Evolutionary conservation across 306 rosid genomes (phyloP), one percentile per base, ranked within the genome.

Genomic region (Quercus engelmannii): DNA sequence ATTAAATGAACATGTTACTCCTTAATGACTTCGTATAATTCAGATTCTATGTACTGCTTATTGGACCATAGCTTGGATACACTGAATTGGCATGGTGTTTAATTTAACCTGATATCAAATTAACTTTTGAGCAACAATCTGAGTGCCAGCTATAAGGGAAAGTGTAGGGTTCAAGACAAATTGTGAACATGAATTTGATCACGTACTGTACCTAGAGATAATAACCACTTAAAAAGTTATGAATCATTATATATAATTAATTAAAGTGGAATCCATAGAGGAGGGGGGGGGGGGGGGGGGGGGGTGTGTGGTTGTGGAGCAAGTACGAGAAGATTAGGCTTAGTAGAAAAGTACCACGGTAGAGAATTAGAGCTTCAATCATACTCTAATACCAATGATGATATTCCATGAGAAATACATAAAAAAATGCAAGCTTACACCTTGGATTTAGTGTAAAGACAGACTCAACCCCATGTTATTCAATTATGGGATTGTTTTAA

Each of bases 391-490:
- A 79, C 80, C 64, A 81, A 74, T 55, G 76, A 84, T 84, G 84
- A 83, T 74, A 69, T 76, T 20, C 35, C 23, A 80, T 84, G 69
- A 83, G 59, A 71, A 67, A 79, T 28, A 51, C 9, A 15, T 64
- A 64, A 15, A 89, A 21, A 74, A 81, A 81, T 41, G 26, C 8
- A 83, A 74, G 74, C 56, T 89, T 82, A 84, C 89, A 81, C 90
- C 83, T 91, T 85, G 96, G 92, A 88, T 79, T 88, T 78, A 86
- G 89, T 63, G 90, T 84, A 81, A 79, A 81, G 92, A 90, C 95
- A 89, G 93, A 78, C 67, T 89, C 79, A 84, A 81, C 77, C 82
- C 96, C 96, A 89, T 90, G 91, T 91, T 91, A 83, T 84, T 84
- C 89, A 80, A 89, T 85, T 82, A 88, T 88, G 83, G 73, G 73